phyloP scores from a whole-genome alignment of 1,139 yeast genomes.

The Geotrichum carabidarum region DNA sequence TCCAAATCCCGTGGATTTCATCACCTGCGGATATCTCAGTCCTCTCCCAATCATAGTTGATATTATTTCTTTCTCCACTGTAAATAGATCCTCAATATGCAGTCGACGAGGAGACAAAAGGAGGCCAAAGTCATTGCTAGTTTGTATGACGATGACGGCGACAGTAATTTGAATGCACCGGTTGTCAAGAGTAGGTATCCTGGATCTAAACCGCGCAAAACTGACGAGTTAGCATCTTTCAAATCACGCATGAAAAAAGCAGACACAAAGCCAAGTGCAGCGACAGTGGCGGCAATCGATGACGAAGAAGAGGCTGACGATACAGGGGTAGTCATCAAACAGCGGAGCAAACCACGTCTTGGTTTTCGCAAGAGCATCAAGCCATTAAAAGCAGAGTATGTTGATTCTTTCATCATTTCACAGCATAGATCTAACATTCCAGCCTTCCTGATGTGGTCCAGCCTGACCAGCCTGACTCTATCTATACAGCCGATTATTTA shows the following conservation, averaged over 20 bases:
- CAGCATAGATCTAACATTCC: neutral
- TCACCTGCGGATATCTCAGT: slow-evolving; percentile 2
- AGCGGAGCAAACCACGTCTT: neutral
- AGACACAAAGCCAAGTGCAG: neutral
- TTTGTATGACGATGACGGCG: slow-evolving; percentile 9
- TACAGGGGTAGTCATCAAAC: neutral
- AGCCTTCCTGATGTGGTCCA: neutral
- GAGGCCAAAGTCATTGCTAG: slow-evolving; percentile 12
- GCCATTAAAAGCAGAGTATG: slow-evolving; percentile 6
- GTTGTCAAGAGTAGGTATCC: neutral
- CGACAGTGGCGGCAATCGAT: neutral
- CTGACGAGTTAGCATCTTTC: neutral
- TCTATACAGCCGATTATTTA: slow-evolving; percentile 13
- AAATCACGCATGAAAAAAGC: slow-evolving; percentile 5
- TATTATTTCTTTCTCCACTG: neutral
- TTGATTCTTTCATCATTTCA: neutral
- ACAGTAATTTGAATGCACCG: neutral
- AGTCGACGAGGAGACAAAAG: slow-evolving; percentile 10
- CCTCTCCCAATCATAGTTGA: neutral
- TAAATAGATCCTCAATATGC: neutral
- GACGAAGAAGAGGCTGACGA: slow-evolving; percentile 5
- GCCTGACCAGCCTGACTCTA: neutral
- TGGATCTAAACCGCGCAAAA: no score
- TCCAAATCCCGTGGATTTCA: neutral
- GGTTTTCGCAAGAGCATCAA: slow-evolving; percentile 2